A percentile compares a stretch with the other conserved stretches of the same genome.
Evolutionary conservation across 495 filamentous ascomycete species (phyloP).

Genomic region (Penicillium ochrochloron): DNA sequence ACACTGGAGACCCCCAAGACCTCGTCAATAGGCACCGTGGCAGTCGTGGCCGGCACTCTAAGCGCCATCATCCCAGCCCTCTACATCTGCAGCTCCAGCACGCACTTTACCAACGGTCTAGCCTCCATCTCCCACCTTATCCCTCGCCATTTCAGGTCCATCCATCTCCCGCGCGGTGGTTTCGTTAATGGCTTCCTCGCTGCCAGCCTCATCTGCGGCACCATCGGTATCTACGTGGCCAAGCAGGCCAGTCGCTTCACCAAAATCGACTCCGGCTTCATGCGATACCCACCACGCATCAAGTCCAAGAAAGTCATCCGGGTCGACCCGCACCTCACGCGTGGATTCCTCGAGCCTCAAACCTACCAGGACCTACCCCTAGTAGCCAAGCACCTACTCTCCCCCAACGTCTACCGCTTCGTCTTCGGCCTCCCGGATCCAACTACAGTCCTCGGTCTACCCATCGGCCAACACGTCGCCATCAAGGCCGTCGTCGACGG

Average conservation of each 20-base stretch:
- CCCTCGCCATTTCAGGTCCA: constrained; percentile 20
- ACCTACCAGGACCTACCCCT: constrained; percentile 51
- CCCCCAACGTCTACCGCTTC: constrained; percentile 52
- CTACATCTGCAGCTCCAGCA: constrained; percentile 18
- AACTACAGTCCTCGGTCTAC: constrained; percentile 51
- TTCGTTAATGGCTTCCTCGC: constrained; percentile 43
- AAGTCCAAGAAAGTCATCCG: constrained; percentile 35
- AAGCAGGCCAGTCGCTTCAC: constrained; percentile 33
- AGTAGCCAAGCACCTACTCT: constrained; percentile 46
- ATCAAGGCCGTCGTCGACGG: constrained; percentile 50
- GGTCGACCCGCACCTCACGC: constrained; percentile 37
- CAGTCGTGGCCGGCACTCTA: constrained; percentile 21
- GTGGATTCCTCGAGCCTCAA: constrained; percentile 50
- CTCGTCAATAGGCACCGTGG: constrained; percentile 14
- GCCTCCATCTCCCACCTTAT: constrained; percentile 18
- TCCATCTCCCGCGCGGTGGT: constrained; percentile 30
- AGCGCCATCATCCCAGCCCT: constrained; percentile 22
- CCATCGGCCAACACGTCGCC: constrained; percentile 57
- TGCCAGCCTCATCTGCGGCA: constrained; percentile 32
- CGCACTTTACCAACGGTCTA: constrained; percentile 13
- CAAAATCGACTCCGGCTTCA: constrained; percentile 41
- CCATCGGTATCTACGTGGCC: constrained; percentile 30
- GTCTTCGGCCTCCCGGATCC: constrained; percentile 52
- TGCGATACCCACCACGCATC: constrained; percentile 45
- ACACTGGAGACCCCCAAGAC: constrained; percentile 17